phyloP scores from a whole-genome alignment of 1,284 basidiomycete genomes.

The Trametes pubescens region DNA sequence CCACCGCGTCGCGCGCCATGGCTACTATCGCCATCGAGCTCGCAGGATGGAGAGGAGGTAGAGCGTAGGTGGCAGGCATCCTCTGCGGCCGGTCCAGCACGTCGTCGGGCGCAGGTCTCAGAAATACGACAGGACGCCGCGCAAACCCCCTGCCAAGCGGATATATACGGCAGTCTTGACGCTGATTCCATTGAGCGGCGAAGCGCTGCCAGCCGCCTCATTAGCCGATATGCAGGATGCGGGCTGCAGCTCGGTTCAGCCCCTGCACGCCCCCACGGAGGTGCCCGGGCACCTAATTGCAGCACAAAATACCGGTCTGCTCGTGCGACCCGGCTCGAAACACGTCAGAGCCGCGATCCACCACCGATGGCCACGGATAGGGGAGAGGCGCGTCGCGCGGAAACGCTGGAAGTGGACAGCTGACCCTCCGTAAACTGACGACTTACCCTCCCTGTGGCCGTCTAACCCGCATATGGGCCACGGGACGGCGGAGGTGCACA shows the following conservation, averaged over 20 bases:
- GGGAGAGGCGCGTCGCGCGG: slow-evolving; percentile 1
- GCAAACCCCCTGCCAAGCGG: not conserved
- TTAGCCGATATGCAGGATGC: slow-evolving; percentile 1
- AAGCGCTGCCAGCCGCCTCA: slow-evolving; percentile 9
- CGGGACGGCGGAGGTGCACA: not conserved
- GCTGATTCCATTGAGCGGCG: slow-evolving; percentile 12
- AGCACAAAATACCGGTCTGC: not conserved
- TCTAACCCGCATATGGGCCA: slow-evolving; percentile 3
- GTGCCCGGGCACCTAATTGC: not conserved
- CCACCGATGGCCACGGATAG: slow-evolving; percentile 10
- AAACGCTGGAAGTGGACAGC: not conserved
- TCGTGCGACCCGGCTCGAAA: slow-evolving; percentile 10
- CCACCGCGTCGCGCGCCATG: not conserved
- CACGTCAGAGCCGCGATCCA: slow-evolving; percentile 3
- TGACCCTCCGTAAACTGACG: not conserved
- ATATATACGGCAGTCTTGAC: slow-evolving; percentile 16
- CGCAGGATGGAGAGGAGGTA: slow-evolving; percentile 1
- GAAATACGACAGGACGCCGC: not conserved
- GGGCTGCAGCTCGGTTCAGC: slow-evolving; percentile 7
- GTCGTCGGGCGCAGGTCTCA: slow-evolving; percentile 4
- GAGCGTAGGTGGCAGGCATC: slow-evolving; percentile 4
- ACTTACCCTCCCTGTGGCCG: not conserved
- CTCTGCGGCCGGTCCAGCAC: slow-evolving; percentile 6
- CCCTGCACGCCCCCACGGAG: not conserved
- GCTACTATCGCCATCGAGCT: not conserved